phyloP scores from a whole-genome alignment of 2,329 filamentous ascomycete genomes.

The Curvularia eragrostidis region DNA sequence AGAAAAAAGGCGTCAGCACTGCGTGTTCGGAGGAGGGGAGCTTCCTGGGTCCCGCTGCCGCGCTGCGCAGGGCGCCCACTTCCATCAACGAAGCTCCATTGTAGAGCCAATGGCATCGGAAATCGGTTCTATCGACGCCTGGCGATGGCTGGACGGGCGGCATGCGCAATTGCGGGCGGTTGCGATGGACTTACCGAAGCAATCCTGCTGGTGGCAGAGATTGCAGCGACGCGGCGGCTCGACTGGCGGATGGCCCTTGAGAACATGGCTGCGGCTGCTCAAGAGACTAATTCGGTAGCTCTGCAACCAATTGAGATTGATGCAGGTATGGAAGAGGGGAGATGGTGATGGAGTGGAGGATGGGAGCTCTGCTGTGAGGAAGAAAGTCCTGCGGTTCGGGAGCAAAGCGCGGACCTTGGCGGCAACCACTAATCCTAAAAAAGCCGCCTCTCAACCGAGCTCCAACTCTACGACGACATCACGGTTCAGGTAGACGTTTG shows the following conservation, averaged over 20 bases:
- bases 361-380: constrained; percentile 42
- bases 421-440: constrained; percentile 30
- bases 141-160: constrained; percentile 42
- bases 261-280: constrained; percentile 75
- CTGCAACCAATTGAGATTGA: constrained; percentile 55
- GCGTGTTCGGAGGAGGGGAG: constrained; percentile 42
- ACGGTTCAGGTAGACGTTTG: neutral
- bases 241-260: constrained; percentile 98
- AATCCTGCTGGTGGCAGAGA: constrained; percentile 90
- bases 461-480: constrained; percentile 4
- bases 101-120: constrained; percentile 48
- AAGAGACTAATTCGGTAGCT: constrained; percentile 51
- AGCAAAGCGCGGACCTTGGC: constrained; percentile 38
- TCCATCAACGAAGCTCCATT: constrained; percentile 44
- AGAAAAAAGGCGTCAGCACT: constrained; percentile 58
- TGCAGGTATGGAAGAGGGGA: constrained; percentile 50
- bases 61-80: constrained; percentile 51
- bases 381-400: constrained; percentile 41
- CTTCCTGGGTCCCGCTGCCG: constrained; percentile 31
- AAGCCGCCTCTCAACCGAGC: constrained; percentile 20
- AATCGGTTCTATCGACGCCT: constrained; percentile 42
- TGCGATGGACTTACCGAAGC: constrained; percentile 82
- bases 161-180: constrained; percentile 51
- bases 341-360: constrained; percentile 49
- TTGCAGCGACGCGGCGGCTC: constrained; percentile 90